Percentiles rank a stretch among this genome's conserved stretches.
Conservation (phyloP, 345 rosid species). For the Moricandia arvensis region DNA sequence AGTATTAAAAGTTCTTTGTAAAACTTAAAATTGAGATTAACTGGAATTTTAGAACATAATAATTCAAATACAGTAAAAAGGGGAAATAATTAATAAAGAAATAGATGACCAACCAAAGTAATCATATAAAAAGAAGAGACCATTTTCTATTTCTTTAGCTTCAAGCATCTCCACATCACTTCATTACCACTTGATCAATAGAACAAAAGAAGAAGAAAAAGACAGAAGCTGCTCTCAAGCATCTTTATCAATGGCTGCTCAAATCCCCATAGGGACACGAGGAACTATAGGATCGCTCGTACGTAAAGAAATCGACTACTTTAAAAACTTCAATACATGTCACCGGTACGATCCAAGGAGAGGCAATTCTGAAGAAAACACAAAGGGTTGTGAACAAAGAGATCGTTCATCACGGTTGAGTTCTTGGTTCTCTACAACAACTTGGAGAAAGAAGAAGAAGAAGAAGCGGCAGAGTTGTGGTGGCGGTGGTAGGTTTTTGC, state of each 20-base stretch:
- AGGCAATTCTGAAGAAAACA: not conserved
- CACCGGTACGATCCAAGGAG: constrained; percentile 12
- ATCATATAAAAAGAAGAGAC: constrained; percentile 15
- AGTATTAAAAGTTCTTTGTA: not conserved
- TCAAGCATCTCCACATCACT: constrained; percentile 31
- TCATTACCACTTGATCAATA: constrained; percentile 29
- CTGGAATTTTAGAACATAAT: constrained; percentile 4
- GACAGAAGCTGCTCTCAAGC: constrained; percentile 23
- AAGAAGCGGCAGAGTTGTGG: constrained; percentile 40
- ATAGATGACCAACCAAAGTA: constrained; percentile 27
- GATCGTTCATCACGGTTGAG: constrained; percentile 41
- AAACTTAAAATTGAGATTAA: not conserved
- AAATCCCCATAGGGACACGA: constrained; percentile 67
- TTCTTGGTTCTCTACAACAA: constrained; percentile 51
- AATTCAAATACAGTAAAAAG: not conserved
- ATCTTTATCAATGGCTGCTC: constrained; percentile 43
- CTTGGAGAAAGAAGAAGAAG: constrained; percentile 58
- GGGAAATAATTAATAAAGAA: not conserved
- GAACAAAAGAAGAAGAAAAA: constrained; percentile 22
- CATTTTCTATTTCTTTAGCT: constrained; percentile 19
- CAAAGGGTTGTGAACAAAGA: constrained; percentile 7
- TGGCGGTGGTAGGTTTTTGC: constrained; percentile 36
- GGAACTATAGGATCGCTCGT: constrained; percentile 84
- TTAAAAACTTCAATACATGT: constrained; percentile 43
- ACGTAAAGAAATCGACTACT: constrained; percentile 72